Evolutionary conservation across 2,329 filamentous ascomycete species (phyloP), one percentile per base, ranked within the genome.

Genomic region (Phialophora tarda): DNA sequence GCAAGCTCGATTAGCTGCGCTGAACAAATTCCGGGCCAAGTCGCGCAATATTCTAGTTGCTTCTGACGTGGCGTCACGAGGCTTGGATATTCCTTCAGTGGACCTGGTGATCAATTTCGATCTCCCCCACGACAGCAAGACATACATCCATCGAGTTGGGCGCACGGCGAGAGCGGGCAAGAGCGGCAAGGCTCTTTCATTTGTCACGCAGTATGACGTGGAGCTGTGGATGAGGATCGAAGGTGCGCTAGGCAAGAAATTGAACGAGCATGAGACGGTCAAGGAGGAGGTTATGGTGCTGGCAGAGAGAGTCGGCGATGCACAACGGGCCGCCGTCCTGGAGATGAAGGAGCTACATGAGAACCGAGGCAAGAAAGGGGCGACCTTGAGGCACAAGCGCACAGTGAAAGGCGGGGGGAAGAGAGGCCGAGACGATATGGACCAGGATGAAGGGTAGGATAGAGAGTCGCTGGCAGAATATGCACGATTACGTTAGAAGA

Each of bases 281-380:
- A 91, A 92, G 79, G 91, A 94, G 32, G 92, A 96, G 75, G 91
- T 93, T 2, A 91, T 95, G 86, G 84, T 93, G 0, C 89, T 96
- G 79, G 88, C 88, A 71, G 82, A 87, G 63, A 83, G 91, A 1
- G 91, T 96, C 0, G 88, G 91, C 64, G 92, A 96, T 77, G 93
- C 93, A 0, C 92, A 96, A 77, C 84, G 92, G 59, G 84, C 91
- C 59, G 91, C 93, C 0, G 86, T 90, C 59, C 86, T 84, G 58
- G 89, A 96, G 80, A 91, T 97, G 89, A 95, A 93, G 82, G 84
- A 87, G 62, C 77, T 93, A 71, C 85, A 90, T 62, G 92, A 96
- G 69, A 86, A 88, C 74, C 51, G 70, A 47, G 71, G 72, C 50
- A 69, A 71, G 66, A 72, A 72, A 34, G 70, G 71, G 6, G 69